These are phyloP conservation scores for Barnettozyma californica DNA, from an alignment of 805 yeast species.

Conservation along the genomic window DNA sequence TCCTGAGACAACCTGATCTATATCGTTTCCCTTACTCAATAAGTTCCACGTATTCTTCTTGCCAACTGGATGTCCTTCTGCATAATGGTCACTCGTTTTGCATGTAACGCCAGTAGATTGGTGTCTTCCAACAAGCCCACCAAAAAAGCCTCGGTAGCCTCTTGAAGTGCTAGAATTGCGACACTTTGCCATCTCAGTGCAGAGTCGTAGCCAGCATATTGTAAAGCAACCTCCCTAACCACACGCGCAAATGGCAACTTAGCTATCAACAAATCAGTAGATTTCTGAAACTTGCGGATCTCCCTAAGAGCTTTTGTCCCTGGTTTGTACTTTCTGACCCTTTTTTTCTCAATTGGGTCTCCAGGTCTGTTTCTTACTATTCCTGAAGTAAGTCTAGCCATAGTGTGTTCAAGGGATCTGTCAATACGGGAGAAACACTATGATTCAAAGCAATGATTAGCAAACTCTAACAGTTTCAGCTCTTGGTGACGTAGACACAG, in stretches of 20 bases:
- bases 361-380: constrained; percentile 45
- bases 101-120: constrained; percentile 71
- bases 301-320: constrained; percentile 66
- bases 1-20: background rate
- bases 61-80: constrained; percentile 79
- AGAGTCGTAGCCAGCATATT: constrained; percentile 34
- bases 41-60: constrained; percentile 61
- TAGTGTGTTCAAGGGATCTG: background rate
- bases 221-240: constrained; percentile 67
- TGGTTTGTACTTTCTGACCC: constrained; percentile 50
- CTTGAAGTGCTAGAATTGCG: constrained; percentile 74
- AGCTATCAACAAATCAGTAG: constrained; percentile 61
- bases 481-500: background rate
- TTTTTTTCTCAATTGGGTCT: constrained; percentile 41
- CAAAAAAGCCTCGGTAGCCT: constrained; percentile 74
- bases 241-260: constrained; percentile 75
- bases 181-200: constrained; percentile 69
- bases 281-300: constrained; percentile 60
- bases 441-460: background rate
- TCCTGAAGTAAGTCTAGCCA: constrained; percentile 3
- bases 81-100: constrained; percentile 81
- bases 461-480: too few species aligned
- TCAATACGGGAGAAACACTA: background rate
- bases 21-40: constrained; percentile 3
- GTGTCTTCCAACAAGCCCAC: constrained; percentile 74